Percentiles rank a stretch among this genome's conserved stretches.
These are phyloP conservation scores for Penicillium riverlandense DNA, from an alignment of 495 filamentous ascomycete genomes.

Conservation along the genomic window DNA sequence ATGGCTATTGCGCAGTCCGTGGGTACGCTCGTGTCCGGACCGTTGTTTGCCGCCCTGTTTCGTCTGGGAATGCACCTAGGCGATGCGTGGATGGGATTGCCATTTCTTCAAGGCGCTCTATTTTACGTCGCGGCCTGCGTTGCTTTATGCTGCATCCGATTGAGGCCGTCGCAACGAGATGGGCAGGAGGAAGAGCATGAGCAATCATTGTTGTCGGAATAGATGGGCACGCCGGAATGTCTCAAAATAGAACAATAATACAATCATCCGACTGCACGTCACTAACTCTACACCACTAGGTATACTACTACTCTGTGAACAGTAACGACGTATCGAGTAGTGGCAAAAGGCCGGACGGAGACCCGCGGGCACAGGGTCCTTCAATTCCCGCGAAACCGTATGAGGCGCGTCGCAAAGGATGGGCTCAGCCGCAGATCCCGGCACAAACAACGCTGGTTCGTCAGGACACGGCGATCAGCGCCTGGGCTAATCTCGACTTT, in stretches of 20 bases:
- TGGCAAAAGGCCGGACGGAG: too few relatives aligned
- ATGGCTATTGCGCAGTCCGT: constrained; percentile 24
- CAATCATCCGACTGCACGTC: background rate
- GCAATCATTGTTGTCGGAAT: background rate
- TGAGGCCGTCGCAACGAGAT: background rate
- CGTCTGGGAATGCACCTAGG: constrained; percentile 31
- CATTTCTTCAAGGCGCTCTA: constrained; percentile 20
- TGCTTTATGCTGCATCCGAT: constrained; percentile 9
- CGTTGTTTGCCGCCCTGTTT: constrained; percentile 30
- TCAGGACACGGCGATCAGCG: constrained; percentile 7
- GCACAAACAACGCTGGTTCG: too few relatives aligned
- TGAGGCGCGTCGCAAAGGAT: constrained; percentile 4
- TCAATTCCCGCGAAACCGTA: background rate
- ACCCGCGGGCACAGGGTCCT: background rate
- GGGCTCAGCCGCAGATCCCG: background rate
- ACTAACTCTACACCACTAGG: too few relatives aligned
- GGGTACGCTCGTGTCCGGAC: constrained; percentile 24
- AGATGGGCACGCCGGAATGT: background rate
- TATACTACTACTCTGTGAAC: too few relatives aligned
- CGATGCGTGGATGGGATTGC: constrained; percentile 24
- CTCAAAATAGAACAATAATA: too few relatives aligned
- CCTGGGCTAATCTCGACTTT: constrained; percentile 9
- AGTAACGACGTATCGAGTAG: too few relatives aligned
- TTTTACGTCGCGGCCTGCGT: constrained; percentile 10
- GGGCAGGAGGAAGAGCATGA: constrained; percentile 6